These are phyloP conservation scores for Phialophora chinensis DNA, from an alignment of 2,329 filamentous ascomycete species.

Conservation along the genomic window DNA sequence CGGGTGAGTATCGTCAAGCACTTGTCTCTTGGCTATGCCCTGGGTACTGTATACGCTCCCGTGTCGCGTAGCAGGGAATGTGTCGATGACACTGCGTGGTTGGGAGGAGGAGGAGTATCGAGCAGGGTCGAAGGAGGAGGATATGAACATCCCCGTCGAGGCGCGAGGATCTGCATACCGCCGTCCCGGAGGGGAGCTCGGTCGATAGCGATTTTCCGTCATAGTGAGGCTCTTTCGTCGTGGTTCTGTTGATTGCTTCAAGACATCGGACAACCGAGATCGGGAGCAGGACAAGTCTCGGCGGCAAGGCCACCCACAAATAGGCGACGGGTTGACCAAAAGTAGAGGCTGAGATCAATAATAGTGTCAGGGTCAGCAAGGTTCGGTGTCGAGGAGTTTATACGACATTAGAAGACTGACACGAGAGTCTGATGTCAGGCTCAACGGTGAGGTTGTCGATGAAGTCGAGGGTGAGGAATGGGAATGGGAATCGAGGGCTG, in stretches of 20 bases:
- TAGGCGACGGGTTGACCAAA: background rate
- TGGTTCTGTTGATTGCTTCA: constrained; percentile 1
- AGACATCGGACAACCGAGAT: constrained; percentile 21
- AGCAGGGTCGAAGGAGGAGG: constrained; percentile 37
- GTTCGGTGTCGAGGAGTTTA: background rate
- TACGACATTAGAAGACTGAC: background rate
- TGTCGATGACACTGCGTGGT: constrained; percentile 29
- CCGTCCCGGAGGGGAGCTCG: constrained; percentile 29
- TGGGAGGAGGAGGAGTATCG: constrained; percentile 28
- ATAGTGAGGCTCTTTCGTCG: constrained; percentile 21
- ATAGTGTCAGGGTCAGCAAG: constrained; percentile 2
- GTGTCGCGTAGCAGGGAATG: constrained; percentile 26
- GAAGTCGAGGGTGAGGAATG: constrained; percentile 1
- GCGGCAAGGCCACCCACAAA: background rate
- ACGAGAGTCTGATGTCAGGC: constrained; percentile 13
- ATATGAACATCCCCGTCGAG: constrained; percentile 36
- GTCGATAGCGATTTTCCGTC: constrained; percentile 36
- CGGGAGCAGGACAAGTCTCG: background rate
- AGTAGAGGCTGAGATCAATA: background rate
- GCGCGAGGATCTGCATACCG: constrained; percentile 34
- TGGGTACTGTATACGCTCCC: constrained; percentile 36
- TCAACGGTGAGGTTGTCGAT: background rate
- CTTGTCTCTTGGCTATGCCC: constrained; percentile 35
- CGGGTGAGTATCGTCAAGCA: constrained; percentile 33
- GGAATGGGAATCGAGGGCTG: background rate